Percentiles rank a stretch among this genome's conserved stretches.
Conservation (phyloP, 768 basidiomycete species). For the Melanogaster broomeanus region DNA sequence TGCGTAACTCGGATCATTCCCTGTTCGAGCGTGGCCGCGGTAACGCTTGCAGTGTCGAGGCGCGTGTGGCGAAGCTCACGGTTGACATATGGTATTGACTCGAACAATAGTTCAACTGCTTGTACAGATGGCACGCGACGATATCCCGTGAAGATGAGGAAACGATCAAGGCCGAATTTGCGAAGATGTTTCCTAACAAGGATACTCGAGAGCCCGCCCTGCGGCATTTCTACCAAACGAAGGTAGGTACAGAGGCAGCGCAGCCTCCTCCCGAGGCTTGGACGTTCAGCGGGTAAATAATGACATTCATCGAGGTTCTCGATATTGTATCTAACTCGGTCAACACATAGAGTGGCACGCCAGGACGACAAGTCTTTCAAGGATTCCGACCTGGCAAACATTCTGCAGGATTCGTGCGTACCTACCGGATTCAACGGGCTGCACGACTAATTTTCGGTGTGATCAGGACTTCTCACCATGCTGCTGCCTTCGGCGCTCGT, state of each 20-base stretch:
- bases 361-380: conserved; percentile 59
- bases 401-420: conserved; percentile 69
- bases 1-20: conserved; percentile 47
- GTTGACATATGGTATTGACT: too few species aligned
- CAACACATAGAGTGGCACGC: conserved; percentile 52
- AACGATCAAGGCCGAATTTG: conserved; percentile 56
- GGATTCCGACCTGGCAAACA: conserved; percentile 67
- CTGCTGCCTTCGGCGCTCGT: conserved; percentile 68
- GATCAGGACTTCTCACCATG: conserved; percentile 68
- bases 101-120: conserved; percentile 67
- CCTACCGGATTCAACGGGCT: not conserved
- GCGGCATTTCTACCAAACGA: too few species aligned
- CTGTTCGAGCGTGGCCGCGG: conserved; percentile 68
- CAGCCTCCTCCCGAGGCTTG: too few species aligned
- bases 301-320: not conserved
- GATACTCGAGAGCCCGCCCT: conserved; percentile 42
- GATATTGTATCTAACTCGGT: not conserved
- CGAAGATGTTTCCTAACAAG: conserved; percentile 39
- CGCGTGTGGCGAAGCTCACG: too few species aligned
- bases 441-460: not conserved
- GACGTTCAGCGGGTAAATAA: conserved; percentile 51
- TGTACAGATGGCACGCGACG: conserved; percentile 67
- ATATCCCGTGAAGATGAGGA: conserved; percentile 53
- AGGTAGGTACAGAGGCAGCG: too few species aligned
- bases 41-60: conserved; percentile 76